Evolutionary conservation across 164 flowering plant genomes (phyloP), one percentile per base, ranked within the genome.

Genomic region (Tetrastigma voinierianum): DNA sequence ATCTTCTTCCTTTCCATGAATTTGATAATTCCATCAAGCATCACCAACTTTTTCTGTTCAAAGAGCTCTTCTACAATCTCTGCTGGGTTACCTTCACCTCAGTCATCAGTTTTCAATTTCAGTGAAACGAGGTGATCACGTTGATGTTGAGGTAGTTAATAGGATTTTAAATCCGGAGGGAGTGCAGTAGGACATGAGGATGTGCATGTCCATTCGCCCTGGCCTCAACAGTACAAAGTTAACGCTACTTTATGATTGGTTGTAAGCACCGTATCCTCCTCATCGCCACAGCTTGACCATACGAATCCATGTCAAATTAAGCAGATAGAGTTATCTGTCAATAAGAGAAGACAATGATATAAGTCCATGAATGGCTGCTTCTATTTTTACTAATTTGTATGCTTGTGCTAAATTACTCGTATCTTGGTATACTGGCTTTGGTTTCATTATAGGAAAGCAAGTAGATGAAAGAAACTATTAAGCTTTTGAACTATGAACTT

Each of bases 271-370:
- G 70, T 74, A 1, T 66, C 70, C 16, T 71, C 57, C 71, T 75
- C 78, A n/a, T 75, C 74, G 2, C 78, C 78, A 57, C 71, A 75
- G 61, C 74, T 75, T 32, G 78, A 70, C 77, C 77, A 74, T 40
- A 70, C n/a, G n/a, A n/a, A 17, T 23, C 77, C 73, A 57, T 74
- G 70, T 70, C 57, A 75, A 70, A 44, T 70, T 75, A 3, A 75
- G 74, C 23, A 2, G 76, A 72, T 46, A 76, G 40, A 0, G 76
- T 67, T 15, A 68, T 47, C 65, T 67, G 68, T 46, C 32, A 45
- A 46, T 23, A 19, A 4, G 15, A n/a, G 52, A 14, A 17, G 15
- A 49, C 6, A 32, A 32, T 32, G 40, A 7, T 32, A 1, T 32
- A 32, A 32, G 40, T 32, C 40, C 6, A 32, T 32, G 40, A 32